Evolutionary conservation across 176 grass and related monocot species (phyloP).

Genomic region (maize (Zea mays)): Zm-B73-REFERENCE-NAM-5.0 NC_050102.1:156641001-156641500

Average conservation of each 20-base stretch:
- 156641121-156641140: conserved; percentile 46
- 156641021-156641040: conserved; percentile 46
- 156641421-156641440: background rate
- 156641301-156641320: conserved; percentile 78
- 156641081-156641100: conserved; percentile 92
- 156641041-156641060: conserved; percentile 54
- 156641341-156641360: conserved; percentile 27
- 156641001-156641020: conserved; percentile 44
- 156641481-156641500: background rate
- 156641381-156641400: background rate
- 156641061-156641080: conserved; percentile 74
- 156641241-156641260: conserved; percentile 34
- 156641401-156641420: conserved; percentile 2
- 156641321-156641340: conserved; percentile 82
- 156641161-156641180: conserved; percentile 44
- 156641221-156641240: conserved; percentile 46
- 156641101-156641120: conserved; percentile 67
- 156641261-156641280: conserved; percentile 50
- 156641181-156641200: conserved; percentile 29
- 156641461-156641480: conserved; percentile 4
- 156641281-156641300: conserved; percentile 63
- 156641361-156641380: background rate
- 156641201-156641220: conserved; percentile 39
- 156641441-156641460: conserved; percentile 24
- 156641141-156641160: conserved; percentile 51